phyloP scores from a whole-genome alignment of 2,329 filamentous ascomycete species.

The Diaporthe sp. region DNA sequence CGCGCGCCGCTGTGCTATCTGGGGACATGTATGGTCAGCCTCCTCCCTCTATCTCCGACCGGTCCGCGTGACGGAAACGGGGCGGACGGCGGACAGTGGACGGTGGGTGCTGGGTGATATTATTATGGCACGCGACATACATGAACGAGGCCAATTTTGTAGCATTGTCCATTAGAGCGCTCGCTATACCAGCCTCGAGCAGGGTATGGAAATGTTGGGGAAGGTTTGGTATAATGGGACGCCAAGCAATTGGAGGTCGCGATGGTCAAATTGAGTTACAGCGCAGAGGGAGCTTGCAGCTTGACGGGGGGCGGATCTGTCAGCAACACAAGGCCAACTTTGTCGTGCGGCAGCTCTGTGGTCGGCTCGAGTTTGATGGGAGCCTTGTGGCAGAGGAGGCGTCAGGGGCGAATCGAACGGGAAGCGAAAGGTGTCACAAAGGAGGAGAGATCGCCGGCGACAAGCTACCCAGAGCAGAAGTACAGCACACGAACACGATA shows the following conservation, averaged over 20 bases:
- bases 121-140: constrained; percentile 32
- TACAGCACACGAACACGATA: neutral
- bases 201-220: constrained; percentile 32
- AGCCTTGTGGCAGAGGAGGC: neutral
- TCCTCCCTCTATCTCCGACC: constrained; percentile 12
- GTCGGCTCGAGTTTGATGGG: neutral
- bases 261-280: constrained; percentile 27
- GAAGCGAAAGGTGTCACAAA: constrained; percentile 30
- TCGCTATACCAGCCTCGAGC: constrained; percentile 30
- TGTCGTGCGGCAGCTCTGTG: neutral
- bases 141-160: constrained; percentile 38
- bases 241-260: constrained; percentile 31
- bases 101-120: neutral
- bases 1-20: constrained; percentile 41
- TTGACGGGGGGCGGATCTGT: constrained; percentile 11
- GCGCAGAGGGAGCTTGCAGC: constrained; percentile 7
- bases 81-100: neutral
- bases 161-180: constrained; percentile 39
- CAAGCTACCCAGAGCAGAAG: constrained; percentile 10
- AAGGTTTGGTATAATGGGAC: constrained; percentile 15
- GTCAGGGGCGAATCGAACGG: constrained; percentile 4
- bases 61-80: constrained; percentile 2
- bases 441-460: constrained; percentile 28
- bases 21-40: constrained; percentile 34
- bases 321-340: constrained; percentile 2